Evolutionary conservation across 2,329 filamentous ascomycete genomes (phyloP).

Genomic region (Fusarium austroafricanum): DNA sequence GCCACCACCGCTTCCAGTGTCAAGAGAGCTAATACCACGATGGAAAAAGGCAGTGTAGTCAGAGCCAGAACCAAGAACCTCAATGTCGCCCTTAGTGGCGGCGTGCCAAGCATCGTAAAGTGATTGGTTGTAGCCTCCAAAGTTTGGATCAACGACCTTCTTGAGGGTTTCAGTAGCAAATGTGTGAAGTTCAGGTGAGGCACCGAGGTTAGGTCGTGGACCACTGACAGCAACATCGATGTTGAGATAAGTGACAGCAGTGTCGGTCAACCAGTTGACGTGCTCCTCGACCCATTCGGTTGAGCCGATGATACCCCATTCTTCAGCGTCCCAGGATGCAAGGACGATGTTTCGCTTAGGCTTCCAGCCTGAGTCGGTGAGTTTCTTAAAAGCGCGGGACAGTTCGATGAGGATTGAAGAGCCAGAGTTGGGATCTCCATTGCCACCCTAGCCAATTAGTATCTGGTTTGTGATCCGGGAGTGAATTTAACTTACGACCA

Average conservation of each 20-base stretch:
- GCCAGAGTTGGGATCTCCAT: constrained; percentile 85
- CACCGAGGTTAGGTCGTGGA: constrained; percentile 64
- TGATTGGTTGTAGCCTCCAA: constrained; percentile 60
- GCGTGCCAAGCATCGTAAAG: constrained; percentile 57
- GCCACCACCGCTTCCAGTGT: constrained; percentile 64
- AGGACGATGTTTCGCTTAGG: constrained; percentile 79
- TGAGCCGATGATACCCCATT: constrained; percentile 83
- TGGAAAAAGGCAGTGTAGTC: constrained; percentile 77
- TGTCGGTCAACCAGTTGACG: constrained; percentile 77
- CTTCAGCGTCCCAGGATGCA: constrained; percentile 77
- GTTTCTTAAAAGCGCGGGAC: constrained; percentile 75
- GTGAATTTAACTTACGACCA: constrained; percentile 35
- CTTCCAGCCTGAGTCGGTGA: constrained; percentile 80
- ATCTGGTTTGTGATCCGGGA: rapidly evolving
- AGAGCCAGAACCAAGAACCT: constrained; percentile 72
- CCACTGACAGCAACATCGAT: constrained; percentile 77
- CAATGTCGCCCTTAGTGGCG: constrained; percentile 52
- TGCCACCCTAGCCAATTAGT: constrained; percentile 67
- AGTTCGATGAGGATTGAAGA: constrained; percentile 82
- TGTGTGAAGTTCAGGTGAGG: constrained; percentile 75
- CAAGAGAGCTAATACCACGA: constrained; percentile 59
- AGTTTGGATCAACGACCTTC: constrained; percentile 68
- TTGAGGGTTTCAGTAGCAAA: constrained; percentile 71
- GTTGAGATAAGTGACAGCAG: constrained; percentile 82
- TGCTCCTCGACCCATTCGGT: constrained; percentile 92